Conservation (phyloP, 2,329 filamentous ascomycete genomes). For the Rhynchosporium agropyri region DNA sequence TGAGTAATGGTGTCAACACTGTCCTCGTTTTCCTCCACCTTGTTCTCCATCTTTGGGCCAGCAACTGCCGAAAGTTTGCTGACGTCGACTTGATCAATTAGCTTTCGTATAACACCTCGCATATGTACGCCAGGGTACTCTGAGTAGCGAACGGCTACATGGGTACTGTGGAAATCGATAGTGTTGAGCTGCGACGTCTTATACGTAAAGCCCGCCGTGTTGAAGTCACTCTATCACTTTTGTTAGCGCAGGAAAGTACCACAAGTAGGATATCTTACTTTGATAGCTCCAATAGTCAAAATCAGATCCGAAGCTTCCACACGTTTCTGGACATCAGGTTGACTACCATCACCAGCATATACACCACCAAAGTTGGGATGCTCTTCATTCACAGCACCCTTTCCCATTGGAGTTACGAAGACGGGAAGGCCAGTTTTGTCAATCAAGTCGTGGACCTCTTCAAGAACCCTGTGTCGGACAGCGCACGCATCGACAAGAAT, state of each 20-base stretch:
- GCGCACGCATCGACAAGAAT: slow-evolving; percentile 84
- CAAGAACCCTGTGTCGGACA: slow-evolving; percentile 71
- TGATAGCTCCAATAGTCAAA: slow-evolving; percentile 68
- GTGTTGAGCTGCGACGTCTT: slow-evolving; percentile 74
- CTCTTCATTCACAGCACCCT: slow-evolving; percentile 78
- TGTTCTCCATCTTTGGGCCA: slow-evolving; percentile 57
- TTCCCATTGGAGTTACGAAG: slow-evolving; percentile 90
- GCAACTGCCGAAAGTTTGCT: slow-evolving; percentile 58
- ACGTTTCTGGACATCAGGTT: slow-evolving; percentile 62
- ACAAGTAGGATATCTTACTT: slow-evolving; percentile 40
- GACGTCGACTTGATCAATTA: slow-evolving; percentile 62
- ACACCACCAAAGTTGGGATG: slow-evolving; percentile 79
- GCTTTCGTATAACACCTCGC: slow-evolving; percentile 74
- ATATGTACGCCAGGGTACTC: slow-evolving; percentile 78
- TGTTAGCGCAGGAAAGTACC: slow-evolving; percentile 14
- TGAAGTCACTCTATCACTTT: slow-evolving; percentile 69
- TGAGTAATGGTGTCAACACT: slow-evolving; percentile 59
- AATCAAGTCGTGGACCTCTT: slow-evolving; percentile 73
- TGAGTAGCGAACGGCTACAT: slow-evolving; percentile 74
- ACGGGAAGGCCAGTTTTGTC: slow-evolving; percentile 75
- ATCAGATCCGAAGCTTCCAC: slow-evolving; percentile 73
- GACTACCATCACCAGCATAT: slow-evolving; percentile 78
- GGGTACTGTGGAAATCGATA: slow-evolving; percentile 79
- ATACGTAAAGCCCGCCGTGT: slow-evolving; percentile 82
- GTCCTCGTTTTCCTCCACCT: slow-evolving; percentile 48